Base-by-base conservation (phyloP, 495 filamentous ascomycete species). In the Paragyromitra xinjiangensis region DNA sequence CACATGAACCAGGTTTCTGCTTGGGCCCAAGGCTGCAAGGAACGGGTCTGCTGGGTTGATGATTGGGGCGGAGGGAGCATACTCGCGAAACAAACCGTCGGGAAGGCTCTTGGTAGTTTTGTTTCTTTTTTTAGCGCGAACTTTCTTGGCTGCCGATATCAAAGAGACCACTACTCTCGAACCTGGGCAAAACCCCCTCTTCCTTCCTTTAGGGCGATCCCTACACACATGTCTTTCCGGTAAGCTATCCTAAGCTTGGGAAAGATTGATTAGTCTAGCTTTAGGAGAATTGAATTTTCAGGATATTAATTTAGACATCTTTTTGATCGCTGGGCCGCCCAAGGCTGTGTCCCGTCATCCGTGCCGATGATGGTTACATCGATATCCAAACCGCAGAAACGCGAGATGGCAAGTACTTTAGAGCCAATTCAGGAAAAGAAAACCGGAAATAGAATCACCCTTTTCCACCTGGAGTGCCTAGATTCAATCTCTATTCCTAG, bases 101-200 rank as follows among this genome's bases (percentile, higher is more conserved):
- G 67, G 55, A 62, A 45, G 50, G 16, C 24, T 58, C 24, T 58
- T 62, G 12, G 58, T 50, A 9, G 11, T 50, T 72, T 69, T 71
- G 45, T 75, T 72, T 72, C 68, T 65, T 72, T 71, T 76, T 76
- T 72, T 76, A 72, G 69, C 50, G 42, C 40, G 7, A 22, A 37
- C 55, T 16, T 48, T 11, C 44, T 48, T 48, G 44, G 44, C 44
- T 12, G 7, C 68, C 7, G 26, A 61, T 59, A 71, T 71, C 56
- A 64, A 48, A 61, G 42, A 63, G 24, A 26, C 50, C 34, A 34
- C 26, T 12, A 42, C 62, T 58, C 12, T 48, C 40, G 34, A 34
- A 65, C 24, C n/a, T 26, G 22, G 24, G 26, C 19, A 12, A 9
- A 61, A 37, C 51, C 14, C 42, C 22, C 63, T 70, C 62, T 48